phyloP scores from a whole-genome alignment of 2,329 filamentous ascomycete genomes.

The Aspergillus luchuensis region DNA sequence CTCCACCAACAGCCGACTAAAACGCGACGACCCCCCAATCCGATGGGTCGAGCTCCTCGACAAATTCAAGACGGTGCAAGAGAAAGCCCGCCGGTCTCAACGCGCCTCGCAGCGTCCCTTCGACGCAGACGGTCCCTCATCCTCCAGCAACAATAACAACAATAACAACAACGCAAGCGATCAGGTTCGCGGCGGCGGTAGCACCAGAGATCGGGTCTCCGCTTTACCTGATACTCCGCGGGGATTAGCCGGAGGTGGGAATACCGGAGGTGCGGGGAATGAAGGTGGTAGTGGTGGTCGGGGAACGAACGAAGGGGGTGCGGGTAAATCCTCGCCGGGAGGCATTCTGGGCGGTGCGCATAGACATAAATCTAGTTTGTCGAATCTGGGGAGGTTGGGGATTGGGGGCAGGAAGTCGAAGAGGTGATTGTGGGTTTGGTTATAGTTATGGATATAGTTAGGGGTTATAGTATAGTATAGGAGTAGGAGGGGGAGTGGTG shows the following conservation, averaged over 20 bases:
- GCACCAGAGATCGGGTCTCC: not conserved
- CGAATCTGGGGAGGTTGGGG: conserved; percentile 71
- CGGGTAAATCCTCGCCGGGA: conserved; percentile 22
- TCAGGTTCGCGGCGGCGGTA: conserved; percentile 5
- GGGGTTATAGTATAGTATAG: too few species aligned
- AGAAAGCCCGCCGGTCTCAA: conserved; percentile 74
- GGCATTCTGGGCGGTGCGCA: conserved; percentile 43
- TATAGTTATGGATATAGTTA: too few species aligned
- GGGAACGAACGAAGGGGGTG: conserved; percentile 18
- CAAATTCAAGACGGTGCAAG: conserved; percentile 90
- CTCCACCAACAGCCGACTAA: conserved; percentile 66
- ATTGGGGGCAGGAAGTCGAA: conserved; percentile 64
- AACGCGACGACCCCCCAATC: conserved; percentile 84
- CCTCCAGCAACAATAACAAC: conserved; percentile 24
- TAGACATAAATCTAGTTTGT: conserved; percentile 65
- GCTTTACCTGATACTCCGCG: conserved; percentile 37
- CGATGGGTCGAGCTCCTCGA: conserved; percentile 91
- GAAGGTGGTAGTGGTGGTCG: conserved; percentile 11
- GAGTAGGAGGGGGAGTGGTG: too few species aligned
- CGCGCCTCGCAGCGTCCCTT: conserved; percentile 51
- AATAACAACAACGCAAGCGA: too few species aligned
- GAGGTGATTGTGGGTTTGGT: conserved; percentile 23
- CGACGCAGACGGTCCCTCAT: conserved; percentile 48
- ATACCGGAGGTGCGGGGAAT: conserved; percentile 50
- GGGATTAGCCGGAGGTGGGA: conserved; percentile 22